Base-by-base conservation (phyloP, 2,329 filamentous ascomycete species). In the Aspergillus hiratsukae region DNA sequence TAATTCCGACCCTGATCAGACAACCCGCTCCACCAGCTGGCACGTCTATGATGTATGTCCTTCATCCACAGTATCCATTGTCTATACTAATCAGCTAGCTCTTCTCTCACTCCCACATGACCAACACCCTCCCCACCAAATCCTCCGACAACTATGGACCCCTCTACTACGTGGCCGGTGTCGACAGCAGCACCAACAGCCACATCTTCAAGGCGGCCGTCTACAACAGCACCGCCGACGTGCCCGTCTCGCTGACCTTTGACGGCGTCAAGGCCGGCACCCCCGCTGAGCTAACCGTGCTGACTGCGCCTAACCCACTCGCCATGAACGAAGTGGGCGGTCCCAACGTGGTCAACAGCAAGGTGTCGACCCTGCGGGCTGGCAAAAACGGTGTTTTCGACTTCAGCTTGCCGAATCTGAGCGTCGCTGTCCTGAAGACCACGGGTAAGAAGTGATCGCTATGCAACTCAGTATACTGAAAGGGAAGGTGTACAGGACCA, bases 161-260 rank as follows among this genome's bases (percentile, higher is more conserved):
- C 0, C 67, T 75, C 0, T 81, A 78, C 69, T 80, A 75, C 64
- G 78, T 73, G 25, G 76, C 77, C 5, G 78, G 78, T 3, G 65
- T 71, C 11, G 71, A 67, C 64, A 74, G 60, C 53, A 68, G 61
- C 57, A 76, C 61, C 6, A 62, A 69, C 48, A 69, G 70, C 19
- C 69, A 70, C 52, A 71, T 78, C 45, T 75, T 78, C 68, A 81
- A 81, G 64, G 73, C 71, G 3, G 78, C 77, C n/a, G 74, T 76
- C 0, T 81, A 80, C 65, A 80, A 81, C 61, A 76, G 74, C 51
- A 80, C 78, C 17, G 67, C 61, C 3, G 62, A 67, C 17, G 69
- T 75, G 0, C 66, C 71, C 0, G 64, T 76, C 4, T 66, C 67
- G 4, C 54, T 77, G 3, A 60, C 64, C 3, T 76, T 77, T 40